Evolutionary conservation across 176 grass and related monocot species (phyloP).

Genomic region (barley (Hordeum vulgare)): DNA sequence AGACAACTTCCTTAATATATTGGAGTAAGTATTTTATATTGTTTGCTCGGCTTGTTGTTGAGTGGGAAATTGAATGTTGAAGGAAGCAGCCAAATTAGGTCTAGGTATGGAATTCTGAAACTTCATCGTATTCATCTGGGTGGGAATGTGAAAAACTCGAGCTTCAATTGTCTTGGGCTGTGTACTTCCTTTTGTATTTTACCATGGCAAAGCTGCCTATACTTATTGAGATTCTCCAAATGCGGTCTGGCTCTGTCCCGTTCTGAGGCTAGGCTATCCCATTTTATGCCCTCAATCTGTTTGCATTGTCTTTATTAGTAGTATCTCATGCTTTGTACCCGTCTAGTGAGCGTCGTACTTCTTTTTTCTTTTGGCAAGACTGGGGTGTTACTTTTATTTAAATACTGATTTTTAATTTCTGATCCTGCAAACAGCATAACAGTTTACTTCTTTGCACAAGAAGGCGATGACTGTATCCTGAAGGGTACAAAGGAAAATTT

Average conservation of each 20-base stretch:
- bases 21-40: not conserved
- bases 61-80: no score
- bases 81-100: not conserved
- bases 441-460: constrained; percentile 52
- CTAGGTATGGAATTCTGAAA: not conserved
- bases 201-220: not conserved
- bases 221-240: not conserved
- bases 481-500: constrained; percentile 35
- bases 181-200: not conserved
- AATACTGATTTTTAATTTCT: not conserved
- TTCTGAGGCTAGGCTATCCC: not conserved
- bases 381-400: not conserved
- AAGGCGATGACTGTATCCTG: constrained; percentile 30
- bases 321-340: not conserved
- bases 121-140: not conserved
- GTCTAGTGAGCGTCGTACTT: not conserved
- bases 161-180: not conserved
- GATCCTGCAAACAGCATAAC: constrained; percentile 41
- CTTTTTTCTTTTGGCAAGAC: not conserved
- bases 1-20: not conserved
- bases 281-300: not conserved
- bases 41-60: not conserved
- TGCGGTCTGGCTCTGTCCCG: not conserved
- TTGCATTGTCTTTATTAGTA: not conserved
- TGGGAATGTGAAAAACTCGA: not conserved